Percentiles rank a stretch among this genome's conserved stretches.
Conservation (phyloP, 2,329 filamentous ascomycete species). For the Hypomyces perniciosus region DNA sequence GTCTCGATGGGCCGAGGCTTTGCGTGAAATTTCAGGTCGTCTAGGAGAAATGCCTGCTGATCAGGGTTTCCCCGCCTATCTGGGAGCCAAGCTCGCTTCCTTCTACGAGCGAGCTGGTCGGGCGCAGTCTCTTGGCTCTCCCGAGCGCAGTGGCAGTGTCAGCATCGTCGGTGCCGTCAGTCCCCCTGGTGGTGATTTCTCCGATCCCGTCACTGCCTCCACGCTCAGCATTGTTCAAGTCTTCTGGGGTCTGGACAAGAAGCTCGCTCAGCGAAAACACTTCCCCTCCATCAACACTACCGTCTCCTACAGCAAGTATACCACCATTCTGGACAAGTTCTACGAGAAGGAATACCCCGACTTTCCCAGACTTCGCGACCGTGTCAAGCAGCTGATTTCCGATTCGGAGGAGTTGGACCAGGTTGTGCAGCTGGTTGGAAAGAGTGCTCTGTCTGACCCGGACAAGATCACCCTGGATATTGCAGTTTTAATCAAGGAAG, state of each 20-base stretch:
- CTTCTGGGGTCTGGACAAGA: constrained; percentile 99
- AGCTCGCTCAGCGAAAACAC: constrained; percentile 96
- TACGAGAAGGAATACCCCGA: constrained; percentile 93
- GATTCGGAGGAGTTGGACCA: constrained; percentile 97
- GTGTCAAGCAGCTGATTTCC: constrained; percentile 87
- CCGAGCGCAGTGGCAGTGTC: constrained; percentile 83
- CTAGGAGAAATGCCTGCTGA: constrained; percentile 99
- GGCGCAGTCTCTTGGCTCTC: constrained; percentile 78
- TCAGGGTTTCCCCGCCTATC: constrained; percentile 97
- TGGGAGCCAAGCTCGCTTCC: constrained; percentile 92
- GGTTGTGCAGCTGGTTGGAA: constrained; percentile 96
- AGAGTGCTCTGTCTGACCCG: constrained; percentile 88
- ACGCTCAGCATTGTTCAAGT: constrained; percentile 98
- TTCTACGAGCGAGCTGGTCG: constrained; percentile 99
- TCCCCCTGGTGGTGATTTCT: constrained; percentile 97
- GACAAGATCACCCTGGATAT: constrained; percentile 99
- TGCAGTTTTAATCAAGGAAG: constrained; percentile 88
- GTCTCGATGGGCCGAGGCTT: constrained; percentile 95
- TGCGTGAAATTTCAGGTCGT: constrained; percentile 98
- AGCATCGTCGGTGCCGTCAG: constrained; percentile 97
- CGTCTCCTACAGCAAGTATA: constrained; percentile 96
- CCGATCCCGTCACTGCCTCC: constrained; percentile 89
- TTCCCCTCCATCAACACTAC: constrained; percentile 98
- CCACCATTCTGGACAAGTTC: constrained; percentile 77
- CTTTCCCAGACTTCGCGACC: constrained; percentile 86